These are phyloP conservation scores for Eucalyptus curtisii DNA, from an alignment of 345 rosid genomes.

Conservation along the genomic window DNA sequence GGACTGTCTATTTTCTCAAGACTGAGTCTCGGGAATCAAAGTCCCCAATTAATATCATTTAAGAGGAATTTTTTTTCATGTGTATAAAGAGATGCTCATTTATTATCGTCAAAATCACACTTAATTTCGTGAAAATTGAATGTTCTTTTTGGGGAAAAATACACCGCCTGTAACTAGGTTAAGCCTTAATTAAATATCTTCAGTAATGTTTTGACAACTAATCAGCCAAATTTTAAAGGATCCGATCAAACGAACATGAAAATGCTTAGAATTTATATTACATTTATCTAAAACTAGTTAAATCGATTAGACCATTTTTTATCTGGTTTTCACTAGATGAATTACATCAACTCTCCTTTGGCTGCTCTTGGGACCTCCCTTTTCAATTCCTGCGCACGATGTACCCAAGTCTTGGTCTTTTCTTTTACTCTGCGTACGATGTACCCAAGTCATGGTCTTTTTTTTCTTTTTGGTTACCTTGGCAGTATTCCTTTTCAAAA, in stretches of 20 bases:
- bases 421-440: not conserved
- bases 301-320: not conserved
- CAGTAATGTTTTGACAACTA: not conserved
- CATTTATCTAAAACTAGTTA: not conserved
- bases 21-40: not conserved
- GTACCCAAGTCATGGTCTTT: not conserved
- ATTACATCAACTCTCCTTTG: not conserved
- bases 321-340: not conserved
- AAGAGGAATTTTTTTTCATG: not conserved
- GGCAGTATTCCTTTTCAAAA: not conserved
- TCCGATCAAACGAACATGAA: not conserved
- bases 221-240: not conserved
- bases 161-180: not conserved
- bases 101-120: not conserved
- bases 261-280: not conserved
- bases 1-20: not conserved
- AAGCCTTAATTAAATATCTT: not conserved
- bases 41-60: not conserved
- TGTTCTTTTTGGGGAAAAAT: fast-evolving
- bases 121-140: not conserved
- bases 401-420: not conserved
- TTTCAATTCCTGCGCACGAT: not conserved
- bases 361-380: not conserved
- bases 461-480: not conserved
- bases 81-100: not conserved